Percentiles rank a stretch among this genome's conserved stretches.
Evolutionary conservation across 345 rosid species (phyloP).

Genomic region (Arabis alpina): DNA sequence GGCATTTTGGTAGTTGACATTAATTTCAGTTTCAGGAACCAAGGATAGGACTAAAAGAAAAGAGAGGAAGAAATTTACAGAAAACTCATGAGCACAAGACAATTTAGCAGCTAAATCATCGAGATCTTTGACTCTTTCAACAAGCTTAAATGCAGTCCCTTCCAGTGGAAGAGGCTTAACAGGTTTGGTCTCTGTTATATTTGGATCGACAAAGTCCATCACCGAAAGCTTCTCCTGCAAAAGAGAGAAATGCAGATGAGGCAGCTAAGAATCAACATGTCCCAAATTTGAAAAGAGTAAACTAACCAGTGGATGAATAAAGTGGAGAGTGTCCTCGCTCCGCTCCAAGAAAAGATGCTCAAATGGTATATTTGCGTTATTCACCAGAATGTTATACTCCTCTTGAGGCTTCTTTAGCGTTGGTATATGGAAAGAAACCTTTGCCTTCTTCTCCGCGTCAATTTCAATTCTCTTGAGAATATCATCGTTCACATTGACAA

Average conservation of each 20-base stretch:
- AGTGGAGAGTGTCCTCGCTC: constrained; percentile 62
- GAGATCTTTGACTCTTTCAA: constrained; percentile 79
- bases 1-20: not conserved
- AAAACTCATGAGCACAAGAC: constrained; percentile 67
- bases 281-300: not conserved
- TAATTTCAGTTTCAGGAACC: too few species aligned
- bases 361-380: constrained; percentile 72
- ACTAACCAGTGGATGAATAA: constrained; percentile 87
- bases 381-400: constrained; percentile 62
- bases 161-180: constrained; percentile 55
- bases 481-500: constrained; percentile 64
- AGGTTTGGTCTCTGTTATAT: constrained; percentile 48
- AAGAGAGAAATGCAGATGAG: not conserved
- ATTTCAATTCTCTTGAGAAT: constrained; percentile 54
- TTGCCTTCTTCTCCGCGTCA: constrained; percentile 51
- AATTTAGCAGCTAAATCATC: constrained; percentile 74
- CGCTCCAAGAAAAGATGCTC: constrained; percentile 81
- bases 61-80: constrained; percentile 54
- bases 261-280: not conserved
- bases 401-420: constrained; percentile 78
- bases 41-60: not conserved
- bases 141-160: constrained; percentile 69
- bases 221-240: constrained; percentile 73
- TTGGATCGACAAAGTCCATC: constrained; percentile 70
- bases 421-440: constrained; percentile 72